phyloP scores from a whole-genome alignment of 495 filamentous ascomycete genomes.

The Podospora conica region DNA sequence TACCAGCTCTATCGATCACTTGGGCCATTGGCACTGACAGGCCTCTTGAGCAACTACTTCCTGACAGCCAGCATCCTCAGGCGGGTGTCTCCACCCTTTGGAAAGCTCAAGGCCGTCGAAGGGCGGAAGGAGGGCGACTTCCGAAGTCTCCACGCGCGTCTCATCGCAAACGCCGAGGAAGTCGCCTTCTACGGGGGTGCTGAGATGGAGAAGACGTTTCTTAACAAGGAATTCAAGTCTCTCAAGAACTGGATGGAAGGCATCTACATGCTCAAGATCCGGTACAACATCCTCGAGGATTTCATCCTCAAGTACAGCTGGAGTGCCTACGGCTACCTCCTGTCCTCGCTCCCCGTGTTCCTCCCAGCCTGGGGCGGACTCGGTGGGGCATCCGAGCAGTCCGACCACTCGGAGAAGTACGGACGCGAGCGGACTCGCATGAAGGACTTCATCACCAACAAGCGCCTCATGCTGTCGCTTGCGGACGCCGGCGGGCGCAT shows the following conservation, averaged over 20 bases:
- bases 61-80: conserved; percentile 82
- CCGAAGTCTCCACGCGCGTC: conserved; percentile 75
- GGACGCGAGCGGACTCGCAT: conserved; percentile 76
- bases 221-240: conserved; percentile 84
- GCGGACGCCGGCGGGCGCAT: conserved; percentile 95
- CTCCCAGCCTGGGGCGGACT: conserved; percentile 90
- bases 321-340: conserved; percentile 93
- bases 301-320: conserved; percentile 97
- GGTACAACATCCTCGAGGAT: conserved; percentile 98
- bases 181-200: conserved; percentile 98
- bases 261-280: conserved; percentile 91
- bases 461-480: conserved; percentile 94
- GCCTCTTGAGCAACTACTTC: conserved; percentile 86
- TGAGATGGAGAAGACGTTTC: conserved; percentile 82
- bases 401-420: conserved; percentile 32
- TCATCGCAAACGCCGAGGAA: conserved; percentile 97
- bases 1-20: conserved; percentile 92
- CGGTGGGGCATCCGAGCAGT: conserved; percentile 62
- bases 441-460: conserved; percentile 99
- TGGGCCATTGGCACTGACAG: conserved; percentile 79
- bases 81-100: conserved; percentile 87
- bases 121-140: conserved; percentile 92
- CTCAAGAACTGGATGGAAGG: conserved; percentile 93
- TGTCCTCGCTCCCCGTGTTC: conserved; percentile 90
- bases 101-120: conserved; percentile 92